phyloP scores from a whole-genome alignment of 2,329 filamentous ascomycete genomes.

The Acrodontium crateriforme region DNA sequence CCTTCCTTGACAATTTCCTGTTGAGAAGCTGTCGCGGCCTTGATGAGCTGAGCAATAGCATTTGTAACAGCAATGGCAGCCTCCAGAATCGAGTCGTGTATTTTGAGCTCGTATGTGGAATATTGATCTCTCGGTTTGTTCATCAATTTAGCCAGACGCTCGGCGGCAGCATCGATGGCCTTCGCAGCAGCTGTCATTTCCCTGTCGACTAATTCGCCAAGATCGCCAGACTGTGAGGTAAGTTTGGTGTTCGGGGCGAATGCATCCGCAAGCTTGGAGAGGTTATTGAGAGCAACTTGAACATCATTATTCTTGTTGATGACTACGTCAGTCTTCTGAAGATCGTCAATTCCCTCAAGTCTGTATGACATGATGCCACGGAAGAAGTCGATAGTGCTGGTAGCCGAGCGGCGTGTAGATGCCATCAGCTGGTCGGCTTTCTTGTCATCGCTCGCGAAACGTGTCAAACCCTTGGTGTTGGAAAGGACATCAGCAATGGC shows the following conservation, averaged over 20 bases:
- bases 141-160: constrained; percentile 77
- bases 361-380: constrained; percentile 86
- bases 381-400: constrained; percentile 88
- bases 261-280: constrained; percentile 84
- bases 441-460: constrained; percentile 90
- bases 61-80: constrained; percentile 87
- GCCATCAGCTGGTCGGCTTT: constrained; percentile 77
- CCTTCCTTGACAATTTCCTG: constrained; percentile 94
- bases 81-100: constrained; percentile 88
- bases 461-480: constrained; percentile 89
- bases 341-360: constrained; percentile 73
- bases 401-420: constrained; percentile 69
- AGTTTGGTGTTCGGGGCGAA: constrained; percentile 87
- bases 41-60: constrained; percentile 87
- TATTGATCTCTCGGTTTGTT: constrained; percentile 95
- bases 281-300: constrained; percentile 79
- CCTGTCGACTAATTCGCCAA: constrained; percentile 83
- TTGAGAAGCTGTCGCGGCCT: constrained; percentile 82
- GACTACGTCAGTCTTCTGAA: constrained; percentile 92
- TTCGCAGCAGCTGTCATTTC: constrained; percentile 90
- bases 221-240: constrained; percentile 61
- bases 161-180: constrained; percentile 83
- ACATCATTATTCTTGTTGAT: constrained; percentile 97
- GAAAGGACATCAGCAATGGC: constrained; percentile 86
- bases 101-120: constrained; percentile 89